Evolutionary conservation across 148 eudicot species (phyloP), one percentile per base, ranked within the genome.

Genomic region (Persicaria maculosa): DNA sequence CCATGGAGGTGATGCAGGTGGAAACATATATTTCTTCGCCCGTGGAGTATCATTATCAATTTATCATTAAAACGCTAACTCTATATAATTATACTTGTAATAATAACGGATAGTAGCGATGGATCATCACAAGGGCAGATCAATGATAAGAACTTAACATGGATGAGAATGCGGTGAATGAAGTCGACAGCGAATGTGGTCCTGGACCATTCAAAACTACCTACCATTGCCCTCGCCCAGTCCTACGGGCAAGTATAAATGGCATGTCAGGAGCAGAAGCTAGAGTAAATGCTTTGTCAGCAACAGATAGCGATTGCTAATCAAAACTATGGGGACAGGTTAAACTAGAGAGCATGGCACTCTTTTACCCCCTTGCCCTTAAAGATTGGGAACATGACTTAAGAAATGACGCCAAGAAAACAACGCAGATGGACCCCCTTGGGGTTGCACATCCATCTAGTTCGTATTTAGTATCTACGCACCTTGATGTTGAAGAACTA

Each of bases 201-300:
- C 69, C 69, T 15, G 46, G 17, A 45, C 46, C 17, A 64, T 64
- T 64, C 69, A 57, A 17, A 57, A 10, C 19, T 53, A 64, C 46
- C 44, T 31, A 43, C 70, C 70, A 65, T 65, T 65, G 20, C 70
- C 70, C 19, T 65, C 12, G 7, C 70, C 46, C 46, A 1, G 3
- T 15, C 70, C 17, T 65, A 65, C 15, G 70, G 70, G 70, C 70
- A 54, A 45, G 40, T 15, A 36, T 65, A 65, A 65, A 65, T 65
- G 70, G 15, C 46, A 40, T 4, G 70, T 65, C 68, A 62, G 68
- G 7, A 62, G 5, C 44, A 31, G 46, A 40, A 43, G 47, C 70
- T 36, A 40, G 70, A 65, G 70, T 65, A 65, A 65, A 65, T 65
- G 70, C 70, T 65, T 25, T 40, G 70, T 65, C 70, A 40, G 70